These are phyloP conservation scores for Ogataea parapolymorpha DNA, from an alignment of 805 yeast genomes.

Conservation along the genomic window DNA sequence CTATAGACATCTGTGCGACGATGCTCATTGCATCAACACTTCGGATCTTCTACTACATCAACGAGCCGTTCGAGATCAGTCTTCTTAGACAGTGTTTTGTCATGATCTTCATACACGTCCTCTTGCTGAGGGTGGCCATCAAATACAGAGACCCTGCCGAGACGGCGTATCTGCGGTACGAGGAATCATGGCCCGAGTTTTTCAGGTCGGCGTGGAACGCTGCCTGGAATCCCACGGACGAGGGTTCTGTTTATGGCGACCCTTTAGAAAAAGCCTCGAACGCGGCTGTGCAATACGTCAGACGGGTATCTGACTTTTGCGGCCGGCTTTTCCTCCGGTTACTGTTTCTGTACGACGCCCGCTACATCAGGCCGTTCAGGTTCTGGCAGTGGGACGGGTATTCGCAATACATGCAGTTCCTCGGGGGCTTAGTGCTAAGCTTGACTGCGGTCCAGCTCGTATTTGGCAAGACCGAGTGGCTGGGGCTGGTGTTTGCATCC, in stretches of 20 bases:
- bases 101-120: conserved; percentile 78
- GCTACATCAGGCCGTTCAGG: conserved; percentile 55
- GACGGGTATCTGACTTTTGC: background rate
- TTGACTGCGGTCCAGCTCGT: conserved; percentile 22
- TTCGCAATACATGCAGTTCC: conserved; percentile 37
- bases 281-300: background rate
- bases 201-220: conserved; percentile 12
- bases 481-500: conserved; percentile 33
- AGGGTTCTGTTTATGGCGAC: background rate
- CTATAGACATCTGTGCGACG: conserved; percentile 89
- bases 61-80: conserved; percentile 79
- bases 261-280: background rate
- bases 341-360: conserved; percentile 66
- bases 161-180: conserved; percentile 30
- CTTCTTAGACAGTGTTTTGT: conserved; percentile 73
- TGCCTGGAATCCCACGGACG: background rate
- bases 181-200: conserved; percentile 29
- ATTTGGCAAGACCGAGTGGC: conserved; percentile 24
- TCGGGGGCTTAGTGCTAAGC: conserved; percentile 38
- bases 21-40: conserved; percentile 77
- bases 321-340: conserved; percentile 33
- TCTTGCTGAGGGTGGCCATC: conserved; percentile 62
- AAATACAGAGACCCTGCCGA: conserved; percentile 45
- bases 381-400: conserved; percentile 80
- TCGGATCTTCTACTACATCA: conserved; percentile 71